Conservation (phyloP, 2,329 filamentous ascomycete species). For the Ophiostoma novo-ulmi region DNA sequence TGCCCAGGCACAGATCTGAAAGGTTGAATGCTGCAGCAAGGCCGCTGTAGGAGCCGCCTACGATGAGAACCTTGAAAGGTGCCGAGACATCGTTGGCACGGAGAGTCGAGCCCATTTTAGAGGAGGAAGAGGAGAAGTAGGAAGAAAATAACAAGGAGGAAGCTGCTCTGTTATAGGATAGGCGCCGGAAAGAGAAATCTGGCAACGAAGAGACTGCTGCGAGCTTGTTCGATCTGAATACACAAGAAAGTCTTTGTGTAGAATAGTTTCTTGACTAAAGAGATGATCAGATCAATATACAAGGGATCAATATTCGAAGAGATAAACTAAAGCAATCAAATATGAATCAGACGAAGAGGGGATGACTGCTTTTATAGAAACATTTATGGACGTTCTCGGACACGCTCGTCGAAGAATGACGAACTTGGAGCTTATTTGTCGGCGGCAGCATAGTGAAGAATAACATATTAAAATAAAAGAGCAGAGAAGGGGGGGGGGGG, state of each 20-base stretch:
- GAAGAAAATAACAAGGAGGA: neutral
- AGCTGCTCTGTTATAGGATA: neutral
- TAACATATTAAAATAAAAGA: neutral
- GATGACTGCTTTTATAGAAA: neutral
- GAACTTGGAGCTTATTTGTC: conserved; percentile 1
- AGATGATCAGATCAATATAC: neutral
- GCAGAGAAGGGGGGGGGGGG: neutral
- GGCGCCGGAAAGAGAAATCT: neutral
- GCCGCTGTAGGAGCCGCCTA: conserved; percentile 69
- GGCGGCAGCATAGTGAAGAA: neutral
- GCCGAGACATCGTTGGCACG: conserved; percentile 19
- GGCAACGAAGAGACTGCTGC: neutral
- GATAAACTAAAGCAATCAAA: neutral
- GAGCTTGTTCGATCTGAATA: neutral
- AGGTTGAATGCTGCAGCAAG: conserved; percentile 63
- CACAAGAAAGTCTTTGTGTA: neutral
- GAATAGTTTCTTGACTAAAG: neutral
- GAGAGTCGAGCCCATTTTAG: conserved; percentile 23
- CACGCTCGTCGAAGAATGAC: neutral
- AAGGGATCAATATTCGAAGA: neutral
- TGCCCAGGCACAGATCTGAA: conserved; percentile 58
- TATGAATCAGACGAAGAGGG: neutral
- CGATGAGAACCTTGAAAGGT: conserved; percentile 56
- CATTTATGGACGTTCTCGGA: neutral
- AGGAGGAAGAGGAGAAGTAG: neutral